A percentile compares a stretch with the other conserved stretches of the same genome.
These are phyloP conservation scores for Leccinellum albellum DNA, from an alignment of 768 basidiomycete species.

Conservation along the genomic window DNA sequence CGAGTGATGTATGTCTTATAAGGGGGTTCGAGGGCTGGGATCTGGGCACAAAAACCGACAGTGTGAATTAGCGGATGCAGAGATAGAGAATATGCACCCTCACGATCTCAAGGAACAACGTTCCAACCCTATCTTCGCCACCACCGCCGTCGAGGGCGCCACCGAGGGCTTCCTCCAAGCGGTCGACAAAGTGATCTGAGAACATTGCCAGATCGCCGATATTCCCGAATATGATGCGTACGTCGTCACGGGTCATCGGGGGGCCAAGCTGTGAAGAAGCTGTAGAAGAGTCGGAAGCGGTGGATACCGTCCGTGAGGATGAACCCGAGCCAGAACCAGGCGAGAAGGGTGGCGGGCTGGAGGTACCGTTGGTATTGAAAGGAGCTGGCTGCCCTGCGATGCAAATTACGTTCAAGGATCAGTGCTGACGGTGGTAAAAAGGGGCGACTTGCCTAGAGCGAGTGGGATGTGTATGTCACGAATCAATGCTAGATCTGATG, in stretches of 20 bases:
- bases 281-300: conserved; percentile 48
- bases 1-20: conserved; percentile 81
- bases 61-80: neutral
- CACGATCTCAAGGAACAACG: conserved; percentile 66
- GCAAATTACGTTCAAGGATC: conserved; percentile 9
- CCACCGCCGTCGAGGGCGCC: conserved; percentile 55
- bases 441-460: conserved; percentile 56
- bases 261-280: conserved; percentile 47
- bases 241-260: conserved; percentile 71
- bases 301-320: conserved; percentile 38
- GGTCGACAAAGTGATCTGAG: conserved; percentile 61
- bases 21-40: conserved; percentile 63
- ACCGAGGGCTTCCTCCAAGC: conserved; percentile 65
- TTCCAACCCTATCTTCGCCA: conserved; percentile 69
- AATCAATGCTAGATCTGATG: conserved; percentile 77
- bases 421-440: conserved; percentile 1
- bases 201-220: conserved; percentile 71
- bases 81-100: conserved; percentile 28
- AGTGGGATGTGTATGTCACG: conserved; percentile 75
- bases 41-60: conserved; percentile 36
- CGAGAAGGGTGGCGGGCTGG: conserved; percentile 25
- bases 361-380: conserved; percentile 28
- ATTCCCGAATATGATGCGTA: conserved; percentile 72
- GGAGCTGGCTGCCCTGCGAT: conserved; percentile 39
- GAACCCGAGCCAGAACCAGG: conserved; percentile 36